Base-by-base conservation (phyloP, 2,329 filamentous ascomycete species). In the Epichloe gansuensis region DNA sequence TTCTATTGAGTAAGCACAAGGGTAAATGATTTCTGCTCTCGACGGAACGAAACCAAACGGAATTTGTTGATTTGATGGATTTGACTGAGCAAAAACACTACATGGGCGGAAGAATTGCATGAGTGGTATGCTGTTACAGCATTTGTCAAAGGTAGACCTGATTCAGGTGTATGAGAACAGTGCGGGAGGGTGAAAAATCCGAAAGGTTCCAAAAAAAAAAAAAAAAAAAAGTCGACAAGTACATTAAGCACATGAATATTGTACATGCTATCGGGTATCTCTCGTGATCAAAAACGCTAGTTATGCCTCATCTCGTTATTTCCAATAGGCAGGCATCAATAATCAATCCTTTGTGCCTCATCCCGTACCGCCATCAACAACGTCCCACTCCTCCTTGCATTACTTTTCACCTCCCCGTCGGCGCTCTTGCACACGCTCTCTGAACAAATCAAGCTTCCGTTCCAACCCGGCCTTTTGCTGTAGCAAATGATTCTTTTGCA, bases 401-500 rank as follows among this genome's bases (percentile, higher is more conserved):
- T 50, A 39, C 57, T 54, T 50, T 55, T 25, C 59, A 52, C 60
- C 61, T 35, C 63, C 62, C 2, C 59, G 60, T 50, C 70, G 63
- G 43, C 70, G 64, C 51, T 71, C 69, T 52, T 59, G 60, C 4
- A 74, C 68, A 28, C 69, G 65, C 31, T 67, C 65, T 37, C 67
- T 63, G 51, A 76, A 67, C 3, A 65, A 60, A 42, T 65, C 63
- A 2, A 75, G 62, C 56, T 75, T 76, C 39, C 61, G 61, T 59
- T 76, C 69, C 41, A 76, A 58, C 5, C 64, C 65, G 3, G 60
- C 62, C 47, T 64, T 68, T 56, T 75, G 68, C 5, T 62, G 61
- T 34, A 72, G 52, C 38, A 77, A 61, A 21, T 62, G 60, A 31
- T 63, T 60, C 54, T 68, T 70, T 52, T 73, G 74, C 23, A 62